phyloP scores from a whole-genome alignment of 1,284 basidiomycete genomes.

The Ustilago shanxiensis region DNA sequence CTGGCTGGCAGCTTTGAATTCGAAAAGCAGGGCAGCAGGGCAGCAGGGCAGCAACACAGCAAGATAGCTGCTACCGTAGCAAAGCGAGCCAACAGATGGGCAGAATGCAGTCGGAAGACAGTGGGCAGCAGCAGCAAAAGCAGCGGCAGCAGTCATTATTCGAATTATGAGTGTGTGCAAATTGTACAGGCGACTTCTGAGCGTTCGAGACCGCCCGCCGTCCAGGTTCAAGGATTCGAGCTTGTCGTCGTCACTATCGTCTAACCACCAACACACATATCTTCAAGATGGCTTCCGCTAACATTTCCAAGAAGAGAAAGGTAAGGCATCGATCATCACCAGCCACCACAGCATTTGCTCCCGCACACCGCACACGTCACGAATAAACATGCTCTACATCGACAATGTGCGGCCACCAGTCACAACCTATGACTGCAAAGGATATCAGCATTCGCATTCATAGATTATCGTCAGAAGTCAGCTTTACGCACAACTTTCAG shows the following conservation, averaged over 20 bases:
- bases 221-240: slow-evolving; percentile 31
- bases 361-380: neutral
- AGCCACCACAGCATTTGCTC: slow-evolving; percentile 7
- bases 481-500: neutral
- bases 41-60: neutral
- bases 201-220: neutral
- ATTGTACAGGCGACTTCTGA: neutral
- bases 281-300: slow-evolving; percentile 64
- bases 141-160: too few relatives aligned
- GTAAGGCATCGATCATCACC: slow-evolving; percentile 37
- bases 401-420: neutral
- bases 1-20: neutral
- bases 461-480: neutral
- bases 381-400: neutral
- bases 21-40: too few relatives aligned
- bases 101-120: neutral
- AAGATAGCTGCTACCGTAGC: too few relatives aligned
- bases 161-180: too few relatives aligned
- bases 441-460: neutral
- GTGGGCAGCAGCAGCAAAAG: neutral
- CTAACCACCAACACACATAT: slow-evolving; percentile 46
- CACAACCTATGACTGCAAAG: neutral
- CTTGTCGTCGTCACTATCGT: slow-evolving; percentile 27
- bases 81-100: too few relatives aligned
- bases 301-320: slow-evolving; percentile 70